Evolutionary conservation across 305 asterid genomes (phyloP), one percentile per base, ranked within the genome.

Genomic region (Fraxinus dipetala): DNA sequence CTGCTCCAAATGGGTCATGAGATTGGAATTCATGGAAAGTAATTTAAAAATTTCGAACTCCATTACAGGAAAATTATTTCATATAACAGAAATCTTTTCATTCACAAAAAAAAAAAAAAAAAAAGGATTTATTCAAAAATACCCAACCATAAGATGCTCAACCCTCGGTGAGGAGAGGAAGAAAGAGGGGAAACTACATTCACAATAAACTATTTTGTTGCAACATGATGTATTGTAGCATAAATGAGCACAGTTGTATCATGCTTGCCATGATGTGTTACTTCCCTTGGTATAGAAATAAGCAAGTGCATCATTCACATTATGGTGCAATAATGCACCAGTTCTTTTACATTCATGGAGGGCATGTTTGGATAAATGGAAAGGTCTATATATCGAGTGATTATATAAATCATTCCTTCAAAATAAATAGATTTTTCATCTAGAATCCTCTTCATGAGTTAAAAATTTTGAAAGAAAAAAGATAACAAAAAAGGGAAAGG

Each of bases 391-490:
- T 11, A 59, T 8, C 38, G 28, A 43, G 24, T 32, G 63, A 11
- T 78, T 48, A 76, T 5, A 30, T 32, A 16, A n/a, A 61, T 77
- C 16, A 34, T 6, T 38, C n/a, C 31, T 65, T 65, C 35, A 16
- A 30, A 5, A 35, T 24, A 43, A 81, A 48, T 35, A 45, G 77
- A 80, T 65, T 48, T 48, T 4, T 54, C 69, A 35, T 56, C 38
- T 43, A 65, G 8, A 24, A 65, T 65, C 73, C 73, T 65, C 65
- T 75, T 16, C 32, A 45, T 22, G 5, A 84, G 38, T 36, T 43
- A 72, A 84, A 61, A 75, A 26, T 76, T 61, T 20, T 40, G 26
- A 45, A 67, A 54, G 31, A 7, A 84, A 56, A 72, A 9, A 32
- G 77, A 75, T 70, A 56, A 34, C 11, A 30, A 38, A 40, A 75